Percentiles rank a stretch among this genome's conserved stretches.
These are phyloP conservation scores for Tylopilus plumbeoviolaceoides DNA, from an alignment of 768 basidiomycete species.

Conservation along the genomic window DNA sequence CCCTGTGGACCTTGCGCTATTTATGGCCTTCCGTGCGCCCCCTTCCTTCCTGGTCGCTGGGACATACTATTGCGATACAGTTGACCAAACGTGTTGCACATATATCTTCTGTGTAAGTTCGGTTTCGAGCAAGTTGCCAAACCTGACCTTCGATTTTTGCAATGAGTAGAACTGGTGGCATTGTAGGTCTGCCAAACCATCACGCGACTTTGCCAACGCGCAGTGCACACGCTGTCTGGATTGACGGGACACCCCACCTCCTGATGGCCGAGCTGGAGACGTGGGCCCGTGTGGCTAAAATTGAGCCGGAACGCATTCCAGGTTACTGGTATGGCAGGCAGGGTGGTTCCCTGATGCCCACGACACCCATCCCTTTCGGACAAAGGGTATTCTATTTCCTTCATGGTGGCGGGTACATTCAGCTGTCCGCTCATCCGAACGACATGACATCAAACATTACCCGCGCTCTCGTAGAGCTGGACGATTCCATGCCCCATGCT, in stretches of 20 bases:
- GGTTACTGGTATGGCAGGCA: conserved; percentile 55
- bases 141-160: neutral
- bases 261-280: conserved; percentile 29
- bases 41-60: conserved; percentile 43
- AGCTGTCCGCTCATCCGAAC: conserved; percentile 54
- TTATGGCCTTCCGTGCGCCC: conserved; percentile 37
- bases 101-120: conserved; percentile 20
- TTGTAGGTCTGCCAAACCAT: conserved; percentile 7
- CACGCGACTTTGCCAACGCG: conserved; percentile 5
- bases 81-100: conserved; percentile 27
- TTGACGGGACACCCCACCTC: conserved; percentile 30
- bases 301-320: conserved; percentile 43
- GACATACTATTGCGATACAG: conserved; percentile 36
- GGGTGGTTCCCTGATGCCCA: conserved; percentile 34
- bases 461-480: conserved; percentile 44
- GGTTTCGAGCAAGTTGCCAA: neutral
- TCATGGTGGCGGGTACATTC: conserved; percentile 61
- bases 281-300: conserved; percentile 30
- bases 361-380: conserved; percentile 36
- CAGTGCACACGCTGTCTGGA: conserved; percentile 27
- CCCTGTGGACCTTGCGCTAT: conserved; percentile 43
- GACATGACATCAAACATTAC: conserved; percentile 44
- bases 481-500: conserved; percentile 41
- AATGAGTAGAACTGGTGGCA: conserved; percentile 8
- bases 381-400: conserved; percentile 58